Conservation (phyloP, 495 filamentous ascomycete genomes). For the Cercophora samala region DNA sequence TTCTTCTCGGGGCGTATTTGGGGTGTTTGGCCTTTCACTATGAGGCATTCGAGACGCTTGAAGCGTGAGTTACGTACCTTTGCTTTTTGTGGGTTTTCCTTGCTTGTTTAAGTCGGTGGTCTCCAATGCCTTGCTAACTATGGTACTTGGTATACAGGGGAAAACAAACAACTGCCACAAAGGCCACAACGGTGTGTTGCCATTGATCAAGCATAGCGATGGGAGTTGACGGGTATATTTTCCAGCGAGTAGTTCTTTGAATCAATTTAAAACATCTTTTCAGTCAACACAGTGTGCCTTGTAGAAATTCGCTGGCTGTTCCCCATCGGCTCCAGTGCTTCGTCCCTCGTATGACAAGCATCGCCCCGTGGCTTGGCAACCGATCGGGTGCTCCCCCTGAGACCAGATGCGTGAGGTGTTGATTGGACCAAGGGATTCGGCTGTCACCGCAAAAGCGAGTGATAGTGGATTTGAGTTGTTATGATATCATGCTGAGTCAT, state of each 20-base stretch:
- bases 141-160: no score
- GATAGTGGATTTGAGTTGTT: background rate
- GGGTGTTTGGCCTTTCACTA: conserved; percentile 61
- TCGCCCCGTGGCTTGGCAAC: background rate
- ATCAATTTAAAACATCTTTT: background rate
- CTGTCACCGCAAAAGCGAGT: no score
- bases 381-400: background rate
- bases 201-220: background rate
- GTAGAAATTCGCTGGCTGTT: no score
- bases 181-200: background rate
- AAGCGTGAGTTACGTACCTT: background rate
- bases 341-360: background rate
- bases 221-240: background rate
- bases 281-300: no score
- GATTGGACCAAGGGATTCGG: background rate
- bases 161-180: background rate
- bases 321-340: no score
- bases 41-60: conserved; percentile 35
- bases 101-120: no score
- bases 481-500: background rate
- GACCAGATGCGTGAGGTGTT: background rate
- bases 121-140: background rate
- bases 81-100: no score
- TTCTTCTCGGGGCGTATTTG: conserved; percentile 62
- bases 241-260: background rate